Percentiles rank a stretch among this genome's conserved stretches.
These are phyloP conservation scores for Suillus spraguei DNA, from an alignment of 768 basidiomycete species.

Conservation along the genomic window DNA sequence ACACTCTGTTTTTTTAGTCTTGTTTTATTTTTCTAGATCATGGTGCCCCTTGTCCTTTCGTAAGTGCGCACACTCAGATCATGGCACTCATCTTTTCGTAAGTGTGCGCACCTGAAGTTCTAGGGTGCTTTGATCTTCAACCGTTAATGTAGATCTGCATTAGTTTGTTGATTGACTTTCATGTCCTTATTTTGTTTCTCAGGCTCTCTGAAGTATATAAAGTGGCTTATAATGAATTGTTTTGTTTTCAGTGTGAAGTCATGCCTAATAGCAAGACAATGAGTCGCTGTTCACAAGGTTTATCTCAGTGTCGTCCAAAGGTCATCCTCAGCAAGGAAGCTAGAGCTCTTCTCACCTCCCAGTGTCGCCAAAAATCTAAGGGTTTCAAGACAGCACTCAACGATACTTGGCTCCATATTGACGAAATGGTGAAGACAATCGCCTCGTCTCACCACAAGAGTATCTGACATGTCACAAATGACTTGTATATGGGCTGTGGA, in stretches of 20 bases:
- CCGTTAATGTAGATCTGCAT: background rate
- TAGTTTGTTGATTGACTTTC: background rate
- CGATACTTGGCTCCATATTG: no score
- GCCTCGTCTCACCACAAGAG: background rate
- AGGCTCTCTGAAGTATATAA: no score
- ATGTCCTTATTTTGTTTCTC: background rate
- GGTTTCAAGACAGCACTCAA: background rate
- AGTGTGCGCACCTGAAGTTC: background rate
- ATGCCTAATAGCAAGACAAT: no score
- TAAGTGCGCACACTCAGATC: background rate
- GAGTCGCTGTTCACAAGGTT: background rate
- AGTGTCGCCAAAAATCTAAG: background rate
- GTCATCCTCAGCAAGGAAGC: background rate
- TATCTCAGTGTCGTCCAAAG: background rate
- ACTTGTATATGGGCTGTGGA: background rate
- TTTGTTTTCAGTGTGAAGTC: no score
- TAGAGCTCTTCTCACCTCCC: background rate
- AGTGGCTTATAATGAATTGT: no score
- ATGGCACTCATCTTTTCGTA: no score
- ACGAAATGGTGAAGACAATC: background rate
- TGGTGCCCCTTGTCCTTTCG: background rate
- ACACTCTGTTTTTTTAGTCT: background rate
- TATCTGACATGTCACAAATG: background rate
- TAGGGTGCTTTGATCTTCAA: background rate
- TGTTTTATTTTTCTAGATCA: background rate